Base-by-base conservation (phyloP, 2,329 filamentous ascomycete species). In the Alternaria sp. region DNA sequence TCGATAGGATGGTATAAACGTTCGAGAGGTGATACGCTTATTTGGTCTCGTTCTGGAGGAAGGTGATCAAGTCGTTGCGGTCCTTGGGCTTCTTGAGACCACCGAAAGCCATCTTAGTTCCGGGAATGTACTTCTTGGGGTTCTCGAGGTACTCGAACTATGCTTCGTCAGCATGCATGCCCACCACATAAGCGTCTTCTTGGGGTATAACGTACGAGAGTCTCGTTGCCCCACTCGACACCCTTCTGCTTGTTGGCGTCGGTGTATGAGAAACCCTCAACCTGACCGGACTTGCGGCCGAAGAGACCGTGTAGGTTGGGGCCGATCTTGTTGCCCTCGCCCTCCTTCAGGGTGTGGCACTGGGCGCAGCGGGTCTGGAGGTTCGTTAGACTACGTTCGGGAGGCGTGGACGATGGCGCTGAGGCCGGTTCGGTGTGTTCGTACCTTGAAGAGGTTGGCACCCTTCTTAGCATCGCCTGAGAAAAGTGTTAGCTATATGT, bases 81-180 rank as follows among this genome's bases (percentile, higher is more conserved):
- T 98, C 96, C 92, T 98, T 98, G 81, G 90, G 89, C 93, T 99
- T 99, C 94, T 99, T 99, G 81, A 99, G 89, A 84, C 96, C 96
- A 86, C 96, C 96, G 82, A 98, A 99, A 79, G 96, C 96, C 96
- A 99, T 99, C 93, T 98, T 99, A 87, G 96, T 99, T 77, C 96
- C 96, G 76, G 96, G 96, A 73, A 99, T 97, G 90, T 94, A 99
- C 89, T 98, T 98, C 91, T 99, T 99, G 86, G 96, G 96, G 91
- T 98, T 98, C 90, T 99, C 96, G 80, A 99, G 94, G 90, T 99
- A 99, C 74, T 90, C 88, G 85, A 97, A 98, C 92, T 94, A 76
- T 52, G 30, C 12, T 52, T 32, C 44, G 59, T 71, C 74, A 75
- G 72, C 53, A 19, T 32, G 6, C 23, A 11, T 26, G 15, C 13